Percentiles rank a stretch among this genome's conserved stretches.
Conservation (phyloP, 2,329 filamentous ascomycete species). For the Furcasterigmium furcatum region DNA sequence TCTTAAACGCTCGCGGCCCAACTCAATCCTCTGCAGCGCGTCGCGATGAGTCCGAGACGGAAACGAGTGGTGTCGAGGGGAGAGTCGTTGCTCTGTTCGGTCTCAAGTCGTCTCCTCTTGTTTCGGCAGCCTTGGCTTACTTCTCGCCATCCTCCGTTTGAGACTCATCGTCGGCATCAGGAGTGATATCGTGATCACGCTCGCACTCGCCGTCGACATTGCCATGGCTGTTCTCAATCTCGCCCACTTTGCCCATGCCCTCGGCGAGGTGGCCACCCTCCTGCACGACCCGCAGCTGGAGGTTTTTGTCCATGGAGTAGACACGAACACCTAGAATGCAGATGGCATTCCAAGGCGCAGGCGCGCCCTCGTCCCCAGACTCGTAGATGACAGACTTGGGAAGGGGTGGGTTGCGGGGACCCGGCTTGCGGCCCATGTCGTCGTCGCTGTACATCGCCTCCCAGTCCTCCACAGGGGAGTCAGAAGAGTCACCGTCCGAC, state of each 20-base stretch:
- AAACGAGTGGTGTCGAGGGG: too few relatives aligned
- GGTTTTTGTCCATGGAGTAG: constrained; percentile 54
- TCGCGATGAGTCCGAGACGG: too few relatives aligned
- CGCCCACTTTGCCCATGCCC: constrained; percentile 55
- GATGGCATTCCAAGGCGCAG: constrained; percentile 61
- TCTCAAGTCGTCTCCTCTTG: neutral
- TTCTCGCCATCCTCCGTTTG: neutral
- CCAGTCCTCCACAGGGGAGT: constrained; percentile 57
- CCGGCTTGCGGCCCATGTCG: constrained; percentile 51
- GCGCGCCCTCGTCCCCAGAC: constrained; percentile 53
- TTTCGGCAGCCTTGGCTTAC: neutral
- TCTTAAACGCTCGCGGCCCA: too few relatives aligned
- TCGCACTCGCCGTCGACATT: constrained; percentile 48
- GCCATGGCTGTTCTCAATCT: constrained; percentile 54
- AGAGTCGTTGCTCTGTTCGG: too few relatives aligned
- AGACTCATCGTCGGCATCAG: neutral
- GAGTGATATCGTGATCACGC: neutral
- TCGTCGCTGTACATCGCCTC: constrained; percentile 57
- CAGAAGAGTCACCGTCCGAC: constrained; percentile 53
- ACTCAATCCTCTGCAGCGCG: too few relatives aligned
- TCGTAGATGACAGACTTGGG: constrained; percentile 37
- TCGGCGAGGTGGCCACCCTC: constrained; percentile 52
- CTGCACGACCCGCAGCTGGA: constrained; percentile 53
- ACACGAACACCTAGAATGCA: constrained; percentile 59
- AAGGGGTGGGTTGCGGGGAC: constrained; percentile 29